Base-by-base conservation (phyloP, 1,139 yeast genomes). In the Hemisphaericaspora xylofermentans region DNA sequence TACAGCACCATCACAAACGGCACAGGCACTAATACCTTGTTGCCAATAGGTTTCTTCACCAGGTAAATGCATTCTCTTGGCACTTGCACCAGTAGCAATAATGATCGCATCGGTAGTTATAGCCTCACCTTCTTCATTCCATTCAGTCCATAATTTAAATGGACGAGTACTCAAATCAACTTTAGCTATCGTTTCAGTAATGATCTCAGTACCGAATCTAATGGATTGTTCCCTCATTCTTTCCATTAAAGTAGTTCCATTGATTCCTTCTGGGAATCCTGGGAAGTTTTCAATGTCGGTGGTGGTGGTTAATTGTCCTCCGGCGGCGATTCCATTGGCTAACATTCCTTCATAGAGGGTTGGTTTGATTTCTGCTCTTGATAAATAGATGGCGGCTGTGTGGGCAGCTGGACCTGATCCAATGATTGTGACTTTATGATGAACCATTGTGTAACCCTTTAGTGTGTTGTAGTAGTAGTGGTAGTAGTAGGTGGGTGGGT, bases 351-450 rank as follows among this genome's bases (percentile, higher is more conserved):
- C 98, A 68, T 88, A 93, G 55, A 93, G 66, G 29, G 88, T 84
- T 28, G 98, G 97, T 68, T 86, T 84, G 62, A 89, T 82, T 73
- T 93, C 98, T 30, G 98, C 98, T 67, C 98, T 83, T 25, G 98
- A 84, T 46, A 93, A 76, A 68, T 93, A 93, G 65, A 93, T 88
- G 53, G 98, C 98, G 39, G 98, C 98, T 36, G 98, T 93, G 75
- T 93, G 97, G 43, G 98, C 98, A 47, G 98, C 98, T 42, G 98
- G 98, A 54, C 98, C 98, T 40, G 98, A 91, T 37, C 98, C 98
- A 51, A 91, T 84, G 57, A 91, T 88, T 40, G 95, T 88, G 49
- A 89, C 96, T 69, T 76, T 80, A 71, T 87, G 82, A 67, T 89
- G 96, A 56, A 79, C 86, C 89, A 83, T 84, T 76, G 75, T 80